These are phyloP conservation scores for Murraya koenigii DNA, from an alignment of 345 rosid genomes.

Conservation along the genomic window DNA sequence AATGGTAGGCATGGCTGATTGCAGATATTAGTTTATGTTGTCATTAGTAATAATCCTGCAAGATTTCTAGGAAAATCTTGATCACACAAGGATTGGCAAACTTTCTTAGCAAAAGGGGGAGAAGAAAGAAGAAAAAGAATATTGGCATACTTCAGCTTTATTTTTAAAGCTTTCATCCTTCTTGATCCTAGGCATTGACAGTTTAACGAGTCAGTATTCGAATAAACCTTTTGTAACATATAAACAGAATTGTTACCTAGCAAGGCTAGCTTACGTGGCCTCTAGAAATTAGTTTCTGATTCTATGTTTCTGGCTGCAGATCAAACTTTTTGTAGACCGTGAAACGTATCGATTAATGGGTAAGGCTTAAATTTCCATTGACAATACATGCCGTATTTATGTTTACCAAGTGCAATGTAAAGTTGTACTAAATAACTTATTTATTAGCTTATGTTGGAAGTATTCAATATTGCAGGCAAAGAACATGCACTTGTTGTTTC, in stretches of 20 bases:
- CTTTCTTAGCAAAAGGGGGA: background rate
- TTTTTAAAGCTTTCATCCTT: background rate
- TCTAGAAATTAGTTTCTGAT: slow-evolving; percentile 16
- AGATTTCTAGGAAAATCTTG: background rate
- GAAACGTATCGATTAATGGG: slow-evolving; percentile 79
- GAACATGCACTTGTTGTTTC: slow-evolving; percentile 82
- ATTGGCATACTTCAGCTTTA: background rate
- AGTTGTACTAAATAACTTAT: slow-evolving; percentile 3
- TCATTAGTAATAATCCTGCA: background rate
- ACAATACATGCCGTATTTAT: background rate
- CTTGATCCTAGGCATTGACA: too few species aligned
- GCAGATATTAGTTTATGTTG: background rate
- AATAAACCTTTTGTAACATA: background rate
- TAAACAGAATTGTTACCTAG: slow-evolving; percentile 7
- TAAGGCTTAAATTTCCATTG: slow-evolving; percentile 27
- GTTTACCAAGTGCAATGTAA: background rate
- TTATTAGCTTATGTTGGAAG: slow-evolving; percentile 11
- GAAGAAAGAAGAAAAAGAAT: background rate
- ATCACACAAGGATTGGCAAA: background rate
- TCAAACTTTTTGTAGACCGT: slow-evolving; percentile 65
- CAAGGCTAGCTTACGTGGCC: background rate
- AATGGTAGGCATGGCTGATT: background rate
- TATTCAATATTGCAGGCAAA: slow-evolving; percentile 50
- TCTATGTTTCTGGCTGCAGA: slow-evolving; percentile 41
- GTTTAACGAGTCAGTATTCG: background rate